Conservation (phyloP, 345 rosid species). For the Eucalyptus erythrocorys region DNA sequence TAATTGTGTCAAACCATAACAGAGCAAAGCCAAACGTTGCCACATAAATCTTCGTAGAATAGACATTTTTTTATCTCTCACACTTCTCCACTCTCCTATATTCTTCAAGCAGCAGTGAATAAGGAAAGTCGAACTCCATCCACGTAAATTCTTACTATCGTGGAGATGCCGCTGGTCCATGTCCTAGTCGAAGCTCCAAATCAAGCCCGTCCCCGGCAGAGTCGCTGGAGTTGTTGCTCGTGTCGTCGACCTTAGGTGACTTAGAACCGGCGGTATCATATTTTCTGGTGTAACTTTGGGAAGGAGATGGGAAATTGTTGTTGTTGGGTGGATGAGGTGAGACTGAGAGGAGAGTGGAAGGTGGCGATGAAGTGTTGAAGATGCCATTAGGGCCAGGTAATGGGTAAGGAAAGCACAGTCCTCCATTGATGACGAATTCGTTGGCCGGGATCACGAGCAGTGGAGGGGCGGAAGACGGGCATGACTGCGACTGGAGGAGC, state of each 20-base stretch:
- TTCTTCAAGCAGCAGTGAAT: not conserved
- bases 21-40: not conserved
- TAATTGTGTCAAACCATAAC: not conserved
- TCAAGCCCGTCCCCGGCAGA: not conserved
- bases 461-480: slow-evolving; percentile 3
- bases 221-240: not conserved
- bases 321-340: slow-evolving; percentile 17
- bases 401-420: slow-evolving; percentile 58
- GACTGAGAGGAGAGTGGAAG: slow-evolving; percentile 37
- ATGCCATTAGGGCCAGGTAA: slow-evolving; percentile 44
- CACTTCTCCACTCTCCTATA: not conserved
- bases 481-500: slow-evolving; percentile 44
- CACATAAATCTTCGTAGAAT: not conserved
- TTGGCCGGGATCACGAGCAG: slow-evolving; percentile 20
- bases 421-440: slow-evolving; percentile 29
- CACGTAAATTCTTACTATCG: not conserved
- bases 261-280: not conserved
- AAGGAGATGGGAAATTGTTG: not conserved
- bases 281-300: not conserved
- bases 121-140: not conserved
- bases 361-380: not conserved
- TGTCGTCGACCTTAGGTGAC: not conserved
- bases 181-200: slow-evolving; percentile 5
- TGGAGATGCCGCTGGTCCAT: not conserved
- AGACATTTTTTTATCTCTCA: not conserved